These are phyloP conservation scores for Crucibulum laeve DNA, from an alignment of 768 basidiomycete species.

Conservation along the genomic window DNA sequence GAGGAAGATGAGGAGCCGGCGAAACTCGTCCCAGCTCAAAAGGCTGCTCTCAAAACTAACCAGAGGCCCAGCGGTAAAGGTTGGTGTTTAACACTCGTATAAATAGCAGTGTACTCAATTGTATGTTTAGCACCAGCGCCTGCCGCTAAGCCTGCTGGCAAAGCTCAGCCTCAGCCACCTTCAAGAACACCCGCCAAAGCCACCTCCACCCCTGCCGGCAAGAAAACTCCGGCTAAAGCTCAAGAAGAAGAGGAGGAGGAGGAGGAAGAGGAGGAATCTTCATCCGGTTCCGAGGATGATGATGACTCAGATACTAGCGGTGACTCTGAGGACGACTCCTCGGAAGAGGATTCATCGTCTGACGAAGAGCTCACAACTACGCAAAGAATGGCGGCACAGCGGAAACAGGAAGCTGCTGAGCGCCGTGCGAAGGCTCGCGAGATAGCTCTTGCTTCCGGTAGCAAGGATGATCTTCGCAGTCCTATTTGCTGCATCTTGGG, in stretches of 20 bases:
- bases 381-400: conserved; percentile 64
- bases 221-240: conserved; percentile 14
- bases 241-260: conserved; percentile 10
- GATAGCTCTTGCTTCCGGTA: conserved; percentile 81
- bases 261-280: conserved; percentile 23
- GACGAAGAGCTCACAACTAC: conserved; percentile 66
- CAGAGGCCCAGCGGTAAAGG: background rate
- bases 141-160: no score
- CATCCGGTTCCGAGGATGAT: conserved; percentile 35
- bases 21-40: conserved; percentile 4
- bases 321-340: conserved; percentile 41
- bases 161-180: no score
- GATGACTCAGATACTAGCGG: conserved; percentile 36
- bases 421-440: conserved; percentile 76
- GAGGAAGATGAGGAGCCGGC: conserved; percentile 29
- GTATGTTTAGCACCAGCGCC: no score
- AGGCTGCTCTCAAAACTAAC: conserved; percentile 7
- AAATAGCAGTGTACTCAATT: no score
- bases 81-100: no score
- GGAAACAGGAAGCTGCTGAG: conserved; percentile 82
- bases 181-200: no score
- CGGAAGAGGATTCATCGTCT: conserved; percentile 47
- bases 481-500: conserved; percentile 99
- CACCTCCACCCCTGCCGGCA: conserved; percentile 18
- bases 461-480: conserved; percentile 86